Evolutionary conservation across 176 grass and related monocot species (phyloP), one percentile per base, ranked within the genome.

Genomic region (Echinochloa phyllopogon): DNA sequence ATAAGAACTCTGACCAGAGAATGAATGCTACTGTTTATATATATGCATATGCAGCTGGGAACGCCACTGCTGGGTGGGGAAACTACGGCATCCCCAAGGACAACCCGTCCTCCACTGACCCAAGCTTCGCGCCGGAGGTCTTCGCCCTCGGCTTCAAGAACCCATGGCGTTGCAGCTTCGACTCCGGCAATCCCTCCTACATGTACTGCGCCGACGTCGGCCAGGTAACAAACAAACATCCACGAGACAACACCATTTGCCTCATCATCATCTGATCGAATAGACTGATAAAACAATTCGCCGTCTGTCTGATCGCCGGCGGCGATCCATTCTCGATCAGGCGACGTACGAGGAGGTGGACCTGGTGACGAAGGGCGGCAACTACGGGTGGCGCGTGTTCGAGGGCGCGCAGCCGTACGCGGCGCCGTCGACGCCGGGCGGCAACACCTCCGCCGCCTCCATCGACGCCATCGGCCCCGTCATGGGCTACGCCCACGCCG

Each of bases 341-440:
- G 72, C 75, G 0, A 3, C 18, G 41, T 90, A 78, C 4, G 96
- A 98, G 86, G 93, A 98, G 76, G 90, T 98, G 0, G 84, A 89
- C 78, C 84, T 98, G 50, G 80, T 98, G 7, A 65, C 70, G 1
- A 98, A 95, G 42, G 95, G 81, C 33, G 93, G 95, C 60, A 95
- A 98, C 87, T 98, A 98, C 29, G 93, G 95, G 74, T 98, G 93
- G 95, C 86, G 95, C 36, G 72, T 92, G 20, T 93, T 83, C 69
- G 90, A 98, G 82, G 92, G 91, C 15, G 8, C 18, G 0, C 21
- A 65, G 67, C 2, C 47, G 25, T 95, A 73, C 80, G 40, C 24
- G 6, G 76, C 91, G n/a, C 65, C 48, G 41, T 79, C 74, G 10
- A 85, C 65, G 4, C 95, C 91, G 8, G 93, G 95, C 55, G 92